Base-by-base conservation (phyloP, 176 grass and related monocot species). In the Paspalum notatum region DNA sequence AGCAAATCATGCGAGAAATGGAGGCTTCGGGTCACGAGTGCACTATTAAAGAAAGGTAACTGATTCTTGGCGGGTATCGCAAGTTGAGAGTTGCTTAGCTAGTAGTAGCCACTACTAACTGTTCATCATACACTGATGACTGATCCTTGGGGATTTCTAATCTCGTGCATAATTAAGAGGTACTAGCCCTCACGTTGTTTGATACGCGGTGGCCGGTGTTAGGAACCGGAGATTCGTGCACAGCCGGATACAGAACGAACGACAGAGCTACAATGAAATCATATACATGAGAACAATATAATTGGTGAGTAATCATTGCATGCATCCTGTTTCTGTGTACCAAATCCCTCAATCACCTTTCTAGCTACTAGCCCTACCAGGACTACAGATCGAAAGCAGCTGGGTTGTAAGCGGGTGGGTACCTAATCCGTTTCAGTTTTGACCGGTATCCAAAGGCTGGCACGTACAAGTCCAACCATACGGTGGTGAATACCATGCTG, bases 1-100 rank as follows among this genome's bases (percentile, higher is more conserved):
- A 85, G 77, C 56, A 61, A 47, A 70, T 76, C 82, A 84, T 62
- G 86, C 75, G 72, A 74, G 55, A 45, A 25, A 68, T 9, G 54
- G 42, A 60, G 40, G 62, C 46, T 60, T 75, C 40, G 25, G 15
- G 20, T 85, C 78, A 69, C 82, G 76, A 71, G 77, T 51, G 55
- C 46, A 12, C 82, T 41, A 71, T 24, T 89, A 64, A 70, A 77
- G 72, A 78, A 75, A 68, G 67, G 17, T 63, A 66, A 64, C 76
- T 8, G 49, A 63, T 7, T 22, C 39, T 81, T 80, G 76, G 46
- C 63, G 16, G 87, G 11, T 61, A 76, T 80, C 45, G 53, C 69
- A 74, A 44, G 68, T 27, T 51, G 54, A 21, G 56, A 64, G 43
- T 66, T 53, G 17, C 64, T n/a, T n/a, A n/a, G n/a, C n/a, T n/a